Base-by-base conservation (phyloP, 768 basidiomycete genomes). In the Collybiopsis confluens region DNA sequence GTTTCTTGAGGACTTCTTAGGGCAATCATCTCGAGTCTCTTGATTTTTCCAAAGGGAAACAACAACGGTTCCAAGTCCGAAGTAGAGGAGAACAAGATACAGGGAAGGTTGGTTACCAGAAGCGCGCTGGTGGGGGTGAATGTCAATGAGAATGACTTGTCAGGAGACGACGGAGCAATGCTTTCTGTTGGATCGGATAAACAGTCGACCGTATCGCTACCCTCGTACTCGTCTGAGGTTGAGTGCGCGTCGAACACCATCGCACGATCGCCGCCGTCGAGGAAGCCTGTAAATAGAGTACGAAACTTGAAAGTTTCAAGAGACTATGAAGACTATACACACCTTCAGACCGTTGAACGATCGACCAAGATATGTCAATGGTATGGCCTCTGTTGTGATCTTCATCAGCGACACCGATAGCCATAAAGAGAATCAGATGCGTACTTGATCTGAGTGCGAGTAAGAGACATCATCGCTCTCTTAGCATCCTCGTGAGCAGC, bases 281-380 rank as follows among this genome's bases (percentile, higher is more conserved):
- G 72, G 61, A 90, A 90, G 20, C 88, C 89, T 90, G n/a, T 56
- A 43, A 50, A 38, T 58, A 27, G 56, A 50, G 49, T 16, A 35
- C 53, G 45, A 35, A 9, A 33, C 33, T 48, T 26, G 49, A 16
- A 45, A 24, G 9, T 18, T 15, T 45, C 35, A 36, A 10, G 4
- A 11, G 44, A 18, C 42, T 13, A 49, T 43, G 24, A 2, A 44
- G 9, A 37, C 35, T 58, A 54, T 18, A 30, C 38, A n/a, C 37
- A 87, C 88, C 89, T 76, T 86, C 83, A 57, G 89, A 92, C 42
- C 89, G 87, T 59, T 92, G 89, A 35, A 92, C 89, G 21, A 92
- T 89, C 16, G 89, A 90, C 89, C 89, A 92, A 5, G 89, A 90
- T 48, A 92, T 80, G 63, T 92, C 89, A 43, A 92, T 80, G 18